Conservation (phyloP, 2,329 filamentous ascomycete genomes). For the Beauveria rudraprayagi region DNA sequence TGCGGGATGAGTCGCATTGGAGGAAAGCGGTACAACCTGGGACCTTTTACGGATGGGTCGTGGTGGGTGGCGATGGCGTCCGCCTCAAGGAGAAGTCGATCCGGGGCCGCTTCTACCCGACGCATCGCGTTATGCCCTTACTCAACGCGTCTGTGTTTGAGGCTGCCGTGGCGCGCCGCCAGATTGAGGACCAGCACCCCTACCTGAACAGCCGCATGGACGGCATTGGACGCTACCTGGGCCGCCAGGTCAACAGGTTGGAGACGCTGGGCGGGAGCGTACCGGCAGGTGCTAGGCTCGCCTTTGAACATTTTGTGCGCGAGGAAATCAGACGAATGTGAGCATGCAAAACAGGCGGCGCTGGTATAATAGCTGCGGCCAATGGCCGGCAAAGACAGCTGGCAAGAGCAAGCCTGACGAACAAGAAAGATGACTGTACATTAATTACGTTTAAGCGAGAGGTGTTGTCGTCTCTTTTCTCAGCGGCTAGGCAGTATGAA, state of each 20-base stretch:
- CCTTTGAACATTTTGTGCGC: conserved; percentile 27
- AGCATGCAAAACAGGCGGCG: neutral
- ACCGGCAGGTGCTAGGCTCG: conserved; percentile 25
- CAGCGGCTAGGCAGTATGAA: neutral
- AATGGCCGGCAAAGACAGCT: neutral
- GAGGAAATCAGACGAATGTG: conserved; percentile 22
- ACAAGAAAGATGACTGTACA: neutral
- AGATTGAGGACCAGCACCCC: conserved; percentile 36
- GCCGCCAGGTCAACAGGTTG: conserved; percentile 30
- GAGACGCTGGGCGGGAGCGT: conserved; percentile 38
- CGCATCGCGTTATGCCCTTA: conserved; percentile 43
- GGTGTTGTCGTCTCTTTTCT: neutral
- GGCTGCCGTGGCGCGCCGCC: conserved; percentile 27
- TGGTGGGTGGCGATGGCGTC: conserved; percentile 38
- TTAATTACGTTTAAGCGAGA: neutral
- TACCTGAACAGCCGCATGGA: conserved; percentile 47
- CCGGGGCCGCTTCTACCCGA: conserved; percentile 51
- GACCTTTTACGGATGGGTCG: conserved; percentile 29
- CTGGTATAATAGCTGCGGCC: neutral
- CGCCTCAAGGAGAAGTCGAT: conserved; percentile 40
- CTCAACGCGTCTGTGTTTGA: conserved; percentile 34
- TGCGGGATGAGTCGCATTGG: conserved; percentile 33
- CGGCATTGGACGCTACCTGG: conserved; percentile 32
- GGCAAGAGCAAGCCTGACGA: neutral
- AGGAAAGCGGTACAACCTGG: conserved; percentile 27